Evolutionary conservation across 192 early-diverging fungal species (phyloP).

Genomic region (Coemansia sp.): DNA sequence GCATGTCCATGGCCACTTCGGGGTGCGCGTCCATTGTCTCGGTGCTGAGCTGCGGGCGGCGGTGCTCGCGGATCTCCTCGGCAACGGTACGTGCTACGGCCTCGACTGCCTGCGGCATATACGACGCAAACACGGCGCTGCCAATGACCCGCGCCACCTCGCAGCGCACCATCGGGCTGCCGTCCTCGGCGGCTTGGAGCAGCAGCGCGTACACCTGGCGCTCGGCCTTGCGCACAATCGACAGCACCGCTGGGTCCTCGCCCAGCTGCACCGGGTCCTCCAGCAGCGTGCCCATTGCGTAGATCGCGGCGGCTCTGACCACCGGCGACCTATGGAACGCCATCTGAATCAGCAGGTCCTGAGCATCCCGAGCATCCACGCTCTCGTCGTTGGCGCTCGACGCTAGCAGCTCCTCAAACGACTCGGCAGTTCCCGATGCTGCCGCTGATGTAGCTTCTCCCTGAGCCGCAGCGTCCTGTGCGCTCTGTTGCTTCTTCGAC

Average conservation of each 20-base stretch:
- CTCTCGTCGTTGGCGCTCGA: constrained; percentile 36
- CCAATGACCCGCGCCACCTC: constrained; percentile 79
- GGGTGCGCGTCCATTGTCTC: constrained; percentile 10
- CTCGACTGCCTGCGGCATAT: constrained; percentile 56
- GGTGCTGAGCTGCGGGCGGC: neutral
- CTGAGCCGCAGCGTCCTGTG: constrained; percentile 2
- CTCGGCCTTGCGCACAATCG: constrained; percentile 66
- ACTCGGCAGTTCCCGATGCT: constrained; percentile 7
- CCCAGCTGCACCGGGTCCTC: constrained; percentile 53
- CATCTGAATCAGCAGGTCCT: constrained; percentile 38
- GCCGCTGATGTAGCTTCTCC: constrained; percentile 4
- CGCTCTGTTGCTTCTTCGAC: constrained; percentile 42
- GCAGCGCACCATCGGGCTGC: constrained; percentile 81
- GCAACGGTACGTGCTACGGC: constrained; percentile 55
- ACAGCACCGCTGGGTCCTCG: constrained; percentile 59
- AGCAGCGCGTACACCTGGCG: constrained; percentile 57
- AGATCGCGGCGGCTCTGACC: constrained; percentile 80
- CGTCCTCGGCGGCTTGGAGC: constrained; percentile 63
- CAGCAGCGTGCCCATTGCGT: constrained; percentile 68
- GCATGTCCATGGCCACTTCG: constrained; percentile 27
- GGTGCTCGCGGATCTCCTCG: constrained; percentile 42
- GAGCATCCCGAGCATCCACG: constrained; percentile 37
- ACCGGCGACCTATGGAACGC: constrained; percentile 52
- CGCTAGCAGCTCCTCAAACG: constrained; percentile 44
- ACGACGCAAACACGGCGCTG: constrained; percentile 61